Percentiles rank a stretch among this genome's conserved stretches.
phyloP scores from a whole-genome alignment of 2,329 filamentous ascomycete genomes.

The Rhinocladiella similis region DNA sequence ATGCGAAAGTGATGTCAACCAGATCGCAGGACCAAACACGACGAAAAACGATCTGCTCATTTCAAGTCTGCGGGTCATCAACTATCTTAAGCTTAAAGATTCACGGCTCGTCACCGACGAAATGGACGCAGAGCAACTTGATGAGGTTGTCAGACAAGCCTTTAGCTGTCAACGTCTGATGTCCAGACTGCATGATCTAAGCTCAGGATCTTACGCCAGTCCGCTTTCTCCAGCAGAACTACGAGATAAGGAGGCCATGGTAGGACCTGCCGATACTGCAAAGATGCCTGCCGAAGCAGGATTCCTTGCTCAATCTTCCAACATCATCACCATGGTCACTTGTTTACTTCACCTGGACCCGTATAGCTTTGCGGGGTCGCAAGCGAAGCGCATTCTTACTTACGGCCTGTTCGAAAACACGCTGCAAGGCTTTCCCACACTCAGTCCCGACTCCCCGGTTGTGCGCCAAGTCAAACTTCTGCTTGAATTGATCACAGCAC shows the following conservation, averaged over 20 bases:
- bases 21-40: not conserved
- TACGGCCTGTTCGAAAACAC: not conserved
- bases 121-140: constrained; percentile 3
- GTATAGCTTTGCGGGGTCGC: not conserved
- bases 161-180: constrained; percentile 13
- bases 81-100: constrained; percentile 1
- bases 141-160: not conserved
- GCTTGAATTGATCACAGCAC: constrained; percentile 3
- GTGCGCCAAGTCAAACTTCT: constrained; percentile 11
- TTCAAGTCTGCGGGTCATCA: constrained; percentile 6
- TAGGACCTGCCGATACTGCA: not conserved
- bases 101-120: not conserved
- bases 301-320: not conserved
- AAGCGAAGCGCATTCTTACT: not conserved
- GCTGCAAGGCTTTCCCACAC: not conserved
- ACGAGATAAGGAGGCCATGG: not conserved
- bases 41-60: constrained; percentile 7
- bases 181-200: constrained; percentile 11
- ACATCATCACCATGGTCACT: not conserved
- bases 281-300: not conserved
- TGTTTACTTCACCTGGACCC: constrained; percentile 1
- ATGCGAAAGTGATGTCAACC: constrained; percentile 21
- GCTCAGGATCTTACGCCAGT: constrained; percentile 9
- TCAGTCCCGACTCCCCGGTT: not conserved
- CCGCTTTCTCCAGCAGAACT: not conserved